phyloP scores from a whole-genome alignment of 306 rosid genomes.

The Prunus mume region DNA sequence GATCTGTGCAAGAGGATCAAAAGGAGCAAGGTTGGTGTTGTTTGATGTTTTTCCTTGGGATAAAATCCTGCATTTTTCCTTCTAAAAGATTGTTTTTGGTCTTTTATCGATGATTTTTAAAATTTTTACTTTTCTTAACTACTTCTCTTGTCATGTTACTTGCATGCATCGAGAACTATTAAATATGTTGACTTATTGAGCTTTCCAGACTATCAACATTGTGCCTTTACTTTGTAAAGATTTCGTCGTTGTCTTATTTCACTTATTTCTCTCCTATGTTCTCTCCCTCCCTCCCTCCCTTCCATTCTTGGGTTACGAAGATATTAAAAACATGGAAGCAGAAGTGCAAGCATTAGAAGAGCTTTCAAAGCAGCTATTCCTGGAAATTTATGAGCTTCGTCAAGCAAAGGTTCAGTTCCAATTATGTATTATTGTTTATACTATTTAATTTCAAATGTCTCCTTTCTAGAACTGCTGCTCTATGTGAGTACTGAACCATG shows the following conservation, averaged over 20 bases:
- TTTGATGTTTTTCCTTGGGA: constrained; percentile 9
- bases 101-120: background rate
- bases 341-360: constrained; percentile 91
- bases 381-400: constrained; percentile 96
- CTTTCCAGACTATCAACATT: constrained; percentile 1
- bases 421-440: background rate
- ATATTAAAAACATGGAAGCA: constrained; percentile 86
- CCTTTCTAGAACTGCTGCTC: background rate
- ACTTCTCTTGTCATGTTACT: background rate
- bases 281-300: too few species aligned
- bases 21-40: constrained; percentile 71
- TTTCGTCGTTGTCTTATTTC: background rate
- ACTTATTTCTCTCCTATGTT: background rate
- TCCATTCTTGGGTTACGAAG: constrained; percentile 24
- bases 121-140: background rate
- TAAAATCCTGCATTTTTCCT: constrained; percentile 8
- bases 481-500: background rate
- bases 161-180: background rate
- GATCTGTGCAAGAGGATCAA: constrained; percentile 90
- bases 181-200: background rate
- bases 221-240: background rate
- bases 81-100: background rate
- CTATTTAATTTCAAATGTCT: background rate
- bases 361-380: constrained; percentile 91
- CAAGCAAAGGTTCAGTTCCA: constrained; percentile 79